Evolutionary conservation across 108 stramenopile species (phyloP).

Genomic region (Licmophora abbreviata): DNA sequence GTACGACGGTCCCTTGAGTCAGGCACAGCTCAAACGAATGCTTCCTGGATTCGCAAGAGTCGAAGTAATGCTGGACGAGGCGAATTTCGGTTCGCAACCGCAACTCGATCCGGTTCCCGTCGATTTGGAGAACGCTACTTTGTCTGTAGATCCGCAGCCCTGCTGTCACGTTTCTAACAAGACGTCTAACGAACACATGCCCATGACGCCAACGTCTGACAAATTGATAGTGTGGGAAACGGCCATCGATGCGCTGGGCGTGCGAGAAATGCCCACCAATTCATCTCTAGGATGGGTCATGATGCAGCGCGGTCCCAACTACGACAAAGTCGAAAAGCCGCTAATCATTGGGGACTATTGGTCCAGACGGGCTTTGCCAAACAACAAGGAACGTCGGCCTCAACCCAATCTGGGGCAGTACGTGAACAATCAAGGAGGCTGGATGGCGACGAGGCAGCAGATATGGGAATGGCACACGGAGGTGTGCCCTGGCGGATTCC

Average conservation of each 20-base stretch:
- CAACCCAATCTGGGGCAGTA: constrained; percentile 22
- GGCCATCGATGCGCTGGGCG: constrained; percentile 43
- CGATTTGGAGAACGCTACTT: constrained; percentile 16
- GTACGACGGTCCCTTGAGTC: constrained; percentile 41
- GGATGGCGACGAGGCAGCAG: constrained; percentile 66
- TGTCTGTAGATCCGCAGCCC: constrained; percentile 26
- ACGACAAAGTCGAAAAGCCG: constrained; percentile 9
- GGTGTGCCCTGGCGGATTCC: constrained; percentile 72
- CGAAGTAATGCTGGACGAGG: constrained; percentile 43
- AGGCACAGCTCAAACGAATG: constrained; percentile 38
- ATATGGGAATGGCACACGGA: constrained; percentile 66
- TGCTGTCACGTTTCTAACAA: constrained; percentile 44
- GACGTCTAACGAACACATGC: constrained; percentile 13
- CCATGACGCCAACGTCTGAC: constrained; percentile 34
- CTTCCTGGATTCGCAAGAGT: constrained; percentile 66
- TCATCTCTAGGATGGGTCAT: constrained; percentile 39
- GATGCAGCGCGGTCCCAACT: constrained; percentile 33
- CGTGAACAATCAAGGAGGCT: constrained; percentile 66
- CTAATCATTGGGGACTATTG: constrained; percentile 55
- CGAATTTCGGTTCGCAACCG: constrained; percentile 14
- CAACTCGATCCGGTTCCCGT: constrained; percentile 24
- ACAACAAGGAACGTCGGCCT: constrained; percentile 23
- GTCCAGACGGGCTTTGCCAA: constrained; percentile 36
- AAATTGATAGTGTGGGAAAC: constrained; percentile 72
- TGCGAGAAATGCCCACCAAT: constrained; percentile 39